A percentile compares a stretch with the other conserved stretches of the same genome.
Conservation (phyloP, 1,139 yeast genomes). For the Suhomyces bokatorum region DNA sequence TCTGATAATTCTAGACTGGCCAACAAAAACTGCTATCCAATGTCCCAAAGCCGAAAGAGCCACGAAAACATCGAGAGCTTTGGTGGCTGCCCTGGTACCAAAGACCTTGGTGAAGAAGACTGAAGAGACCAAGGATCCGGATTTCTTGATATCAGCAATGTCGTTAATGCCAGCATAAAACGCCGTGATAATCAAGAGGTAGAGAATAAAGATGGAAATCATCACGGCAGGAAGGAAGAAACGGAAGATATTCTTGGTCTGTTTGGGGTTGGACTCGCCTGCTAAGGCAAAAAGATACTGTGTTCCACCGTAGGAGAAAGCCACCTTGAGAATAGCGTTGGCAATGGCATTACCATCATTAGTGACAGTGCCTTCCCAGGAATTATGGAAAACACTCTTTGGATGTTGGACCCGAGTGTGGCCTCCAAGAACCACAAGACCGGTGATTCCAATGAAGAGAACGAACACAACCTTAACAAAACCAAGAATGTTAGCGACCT, state of each 20-base stretch:
- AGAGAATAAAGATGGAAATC: constrained; percentile 34
- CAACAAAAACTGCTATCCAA: constrained; percentile 38
- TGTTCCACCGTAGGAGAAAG: constrained; percentile 45
- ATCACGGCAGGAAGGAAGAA: constrained; percentile 37
- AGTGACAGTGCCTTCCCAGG: constrained; percentile 43
- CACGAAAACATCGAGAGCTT: constrained; percentile 37
- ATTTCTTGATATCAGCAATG: constrained; percentile 29
- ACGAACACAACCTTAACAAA: constrained; percentile 40
- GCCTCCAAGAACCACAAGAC: constrained; percentile 36
- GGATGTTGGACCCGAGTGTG: constrained; percentile 36
- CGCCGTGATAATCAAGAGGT: constrained; percentile 38
- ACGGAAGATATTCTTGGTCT: constrained; percentile 32
- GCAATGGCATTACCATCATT: constrained; percentile 41
- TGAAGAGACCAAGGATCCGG: constrained; percentile 25
- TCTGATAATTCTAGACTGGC: constrained; percentile 43
- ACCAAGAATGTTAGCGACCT: constrained; percentile 37
- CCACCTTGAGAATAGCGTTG: constrained; percentile 43
- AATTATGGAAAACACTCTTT: constrained; percentile 32
- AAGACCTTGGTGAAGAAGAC: constrained; percentile 31
- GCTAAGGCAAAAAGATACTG: constrained; percentile 40
- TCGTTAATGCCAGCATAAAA: constrained; percentile 38
- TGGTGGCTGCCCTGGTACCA: constrained; percentile 31
- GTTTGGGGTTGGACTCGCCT: constrained; percentile 35
- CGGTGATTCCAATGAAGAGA: constrained; percentile 26
- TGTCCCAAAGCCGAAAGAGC: constrained; percentile 47